Conservation (phyloP, 495 filamentous ascomycete genomes). For the Penicillium pulvis region DNA sequence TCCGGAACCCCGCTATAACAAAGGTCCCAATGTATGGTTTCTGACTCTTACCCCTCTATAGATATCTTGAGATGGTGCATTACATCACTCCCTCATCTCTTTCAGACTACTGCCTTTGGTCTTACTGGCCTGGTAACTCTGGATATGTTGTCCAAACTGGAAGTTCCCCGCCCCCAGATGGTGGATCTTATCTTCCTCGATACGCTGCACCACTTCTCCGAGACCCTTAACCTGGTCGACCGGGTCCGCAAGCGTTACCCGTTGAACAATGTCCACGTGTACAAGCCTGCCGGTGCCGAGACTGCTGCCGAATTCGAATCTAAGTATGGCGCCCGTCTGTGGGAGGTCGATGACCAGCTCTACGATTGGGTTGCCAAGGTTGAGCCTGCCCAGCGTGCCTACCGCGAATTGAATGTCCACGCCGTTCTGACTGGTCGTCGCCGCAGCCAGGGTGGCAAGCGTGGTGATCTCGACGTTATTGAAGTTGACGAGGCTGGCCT, state of each 20-base stretch:
- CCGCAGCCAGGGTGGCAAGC: conserved; percentile 89
- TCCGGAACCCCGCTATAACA: conserved; percentile 14
- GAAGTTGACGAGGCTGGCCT: conserved; percentile 91
- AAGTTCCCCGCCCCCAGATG: conserved; percentile 63
- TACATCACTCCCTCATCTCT: conserved; percentile 85
- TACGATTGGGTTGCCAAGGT: conserved; percentile 99
- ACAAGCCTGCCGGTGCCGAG: conserved; percentile 75
- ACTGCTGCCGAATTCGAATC: conserved; percentile 75
- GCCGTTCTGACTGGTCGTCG: conserved; percentile 94
- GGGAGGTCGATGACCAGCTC: conserved; percentile 81
- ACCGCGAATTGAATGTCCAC: conserved; percentile 82
- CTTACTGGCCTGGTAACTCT: conserved; percentile 90
- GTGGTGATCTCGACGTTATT: conserved; percentile 83
- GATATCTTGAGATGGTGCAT: conserved; percentile 93
- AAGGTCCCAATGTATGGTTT: conserved; percentile 4
- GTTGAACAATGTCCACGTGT: conserved; percentile 78
- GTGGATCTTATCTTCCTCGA: conserved; percentile 96
- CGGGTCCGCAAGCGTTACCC: conserved; percentile 76
- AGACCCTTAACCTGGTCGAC: conserved; percentile 83
- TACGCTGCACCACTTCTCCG: conserved; percentile 92
- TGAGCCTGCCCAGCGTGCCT: conserved; percentile 92
- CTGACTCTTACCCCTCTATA: conserved; percentile 33
- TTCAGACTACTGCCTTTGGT: conserved; percentile 96
- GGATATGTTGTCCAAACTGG: conserved; percentile 91
- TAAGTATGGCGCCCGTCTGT: conserved; percentile 80